Conservation (phyloP, 164 flowering plant species). For the Buxus sempervirens region DNA sequence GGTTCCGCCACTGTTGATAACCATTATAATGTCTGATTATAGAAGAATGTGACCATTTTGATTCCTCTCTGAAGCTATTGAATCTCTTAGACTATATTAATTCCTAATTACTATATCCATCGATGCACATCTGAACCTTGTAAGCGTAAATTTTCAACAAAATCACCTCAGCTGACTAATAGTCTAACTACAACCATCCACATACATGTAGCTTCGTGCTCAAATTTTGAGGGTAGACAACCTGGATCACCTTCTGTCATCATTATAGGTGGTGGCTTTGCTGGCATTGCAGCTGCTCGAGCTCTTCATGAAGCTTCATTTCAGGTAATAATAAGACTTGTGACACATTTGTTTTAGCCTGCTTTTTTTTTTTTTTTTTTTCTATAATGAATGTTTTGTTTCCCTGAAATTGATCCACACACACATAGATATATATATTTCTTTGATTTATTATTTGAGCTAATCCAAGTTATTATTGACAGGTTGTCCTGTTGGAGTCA, state of each 20-base stretch:
- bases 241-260: constrained; percentile 65
- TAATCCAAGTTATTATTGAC: not conserved
- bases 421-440: not conserved
- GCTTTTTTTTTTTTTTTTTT: not conserved
- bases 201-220: constrained; percentile 40
- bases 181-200: not conserved
- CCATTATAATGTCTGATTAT: not conserved
- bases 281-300: constrained; percentile 89
- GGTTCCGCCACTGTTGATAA: too few relatives aligned
- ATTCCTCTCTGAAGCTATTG: not conserved
- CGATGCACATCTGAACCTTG: too few relatives aligned
- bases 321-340: constrained; percentile 40
- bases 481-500: constrained; percentile 85
- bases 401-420: not conserved
- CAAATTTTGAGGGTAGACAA: constrained; percentile 35
- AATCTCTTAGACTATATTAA: too few relatives aligned
- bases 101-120: too few relatives aligned
- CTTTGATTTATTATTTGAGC: not conserved
- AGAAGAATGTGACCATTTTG: not conserved
- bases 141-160: too few relatives aligned
- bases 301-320: constrained; percentile 86
- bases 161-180: not conserved
- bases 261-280: constrained; percentile 81
- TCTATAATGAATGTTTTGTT: constrained; percentile 3
- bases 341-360: not conserved